phyloP scores from a whole-genome alignment of 148 eudicot species.

The Suaeda aralocaspica region DNA sequence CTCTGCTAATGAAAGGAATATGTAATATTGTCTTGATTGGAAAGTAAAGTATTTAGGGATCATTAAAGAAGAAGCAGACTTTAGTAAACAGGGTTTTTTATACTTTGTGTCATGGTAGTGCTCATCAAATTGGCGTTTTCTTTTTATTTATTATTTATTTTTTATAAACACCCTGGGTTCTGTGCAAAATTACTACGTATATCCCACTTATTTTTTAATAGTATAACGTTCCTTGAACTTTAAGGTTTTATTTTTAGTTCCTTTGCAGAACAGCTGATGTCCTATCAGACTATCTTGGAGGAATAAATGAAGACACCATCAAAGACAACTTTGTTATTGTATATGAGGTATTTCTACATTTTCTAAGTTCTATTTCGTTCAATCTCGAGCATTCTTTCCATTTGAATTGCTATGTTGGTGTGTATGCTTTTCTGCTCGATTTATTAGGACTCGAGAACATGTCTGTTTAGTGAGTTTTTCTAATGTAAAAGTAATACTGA shows the following conservation, averaged over 20 bases:
- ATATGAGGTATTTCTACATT: constrained; percentile 61
- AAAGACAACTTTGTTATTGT: constrained; percentile 96
- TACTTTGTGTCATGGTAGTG: background rate
- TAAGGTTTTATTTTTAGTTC: constrained; percentile 47
- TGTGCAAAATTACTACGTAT: background rate
- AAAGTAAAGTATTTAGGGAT: background rate
- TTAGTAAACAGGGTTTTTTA: background rate
- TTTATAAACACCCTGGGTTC: background rate
- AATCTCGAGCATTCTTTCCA: background rate
- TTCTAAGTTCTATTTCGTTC: background rate
- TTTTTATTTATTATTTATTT: too few relatives aligned
- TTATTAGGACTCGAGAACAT: background rate
- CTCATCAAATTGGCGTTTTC: background rate
- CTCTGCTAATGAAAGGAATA: background rate
- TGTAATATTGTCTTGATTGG: background rate
- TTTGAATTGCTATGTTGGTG: background rate
- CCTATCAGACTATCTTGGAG: constrained; percentile 84
- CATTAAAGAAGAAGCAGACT: background rate
- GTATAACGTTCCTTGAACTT: constrained; percentile 12
- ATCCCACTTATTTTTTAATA: background rate
- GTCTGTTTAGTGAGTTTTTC: background rate
- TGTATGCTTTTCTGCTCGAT: background rate
- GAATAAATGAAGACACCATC: constrained; percentile 84
- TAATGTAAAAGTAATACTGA: background rate
- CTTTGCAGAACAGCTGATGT: constrained; percentile 97